phyloP scores from a whole-genome alignment of 345 rosid species.

The Lepidium africanum region DNA sequence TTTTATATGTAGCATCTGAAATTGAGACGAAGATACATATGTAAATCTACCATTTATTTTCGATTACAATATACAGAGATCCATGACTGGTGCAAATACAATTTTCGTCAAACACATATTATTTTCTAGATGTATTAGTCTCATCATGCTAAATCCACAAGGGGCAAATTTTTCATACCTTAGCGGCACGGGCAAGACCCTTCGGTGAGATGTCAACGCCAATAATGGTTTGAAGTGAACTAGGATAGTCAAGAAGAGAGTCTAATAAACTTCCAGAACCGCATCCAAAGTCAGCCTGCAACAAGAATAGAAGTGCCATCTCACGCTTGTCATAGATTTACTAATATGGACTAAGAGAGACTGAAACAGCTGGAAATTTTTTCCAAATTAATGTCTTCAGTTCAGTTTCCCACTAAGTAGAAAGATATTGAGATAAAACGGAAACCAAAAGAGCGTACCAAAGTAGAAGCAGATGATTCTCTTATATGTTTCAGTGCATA shows the following conservation, averaged over 20 bases:
- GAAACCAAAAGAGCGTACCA: constrained; percentile 41
- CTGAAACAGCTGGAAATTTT: not conserved
- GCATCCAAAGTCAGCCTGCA: constrained; percentile 88
- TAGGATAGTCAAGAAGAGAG: constrained; percentile 69
- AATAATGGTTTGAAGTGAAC: constrained; percentile 56
- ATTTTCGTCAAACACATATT: not conserved
- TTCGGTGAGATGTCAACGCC: constrained; percentile 84
- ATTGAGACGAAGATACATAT: not conserved
- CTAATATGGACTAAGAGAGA: not conserved
- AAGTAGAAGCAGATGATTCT: constrained; percentile 58
- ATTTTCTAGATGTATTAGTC: not conserved
- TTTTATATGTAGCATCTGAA: constrained; percentile 77
- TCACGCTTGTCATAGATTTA: not conserved
- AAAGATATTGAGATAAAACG: not conserved
- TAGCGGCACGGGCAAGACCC: constrained; percentile 84
- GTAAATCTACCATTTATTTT: not conserved
- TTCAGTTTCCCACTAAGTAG: not conserved
- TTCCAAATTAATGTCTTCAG: not conserved
- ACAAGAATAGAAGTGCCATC: constrained; percentile 8
- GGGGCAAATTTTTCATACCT: constrained; percentile 42
- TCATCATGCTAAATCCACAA: not conserved
- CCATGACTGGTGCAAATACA: not conserved
- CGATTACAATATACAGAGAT: not conserved
- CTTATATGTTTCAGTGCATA: constrained; percentile 73
- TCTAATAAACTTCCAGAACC: constrained; percentile 91